phyloP scores from a whole-genome alignment of 306 rosid genomes.

The Vigna trinervia region DNA sequence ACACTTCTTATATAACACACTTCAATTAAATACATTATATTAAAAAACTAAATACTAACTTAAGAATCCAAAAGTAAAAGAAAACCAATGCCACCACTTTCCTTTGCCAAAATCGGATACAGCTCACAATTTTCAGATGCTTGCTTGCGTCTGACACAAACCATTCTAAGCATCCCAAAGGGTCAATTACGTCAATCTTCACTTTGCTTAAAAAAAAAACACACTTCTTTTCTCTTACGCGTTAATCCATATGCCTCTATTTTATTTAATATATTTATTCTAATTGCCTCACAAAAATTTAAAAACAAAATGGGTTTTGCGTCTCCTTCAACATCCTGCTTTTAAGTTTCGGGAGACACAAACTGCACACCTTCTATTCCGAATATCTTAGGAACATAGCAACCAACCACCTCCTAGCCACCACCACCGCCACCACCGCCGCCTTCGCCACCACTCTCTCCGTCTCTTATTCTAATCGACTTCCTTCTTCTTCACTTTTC shows the following conservation, averaged over 20 bases:
- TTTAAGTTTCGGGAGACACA: conserved; percentile 52
- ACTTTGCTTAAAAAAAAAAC: background rate
- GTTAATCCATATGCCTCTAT: background rate
- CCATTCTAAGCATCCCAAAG: conserved; percentile 27
- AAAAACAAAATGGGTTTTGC: conserved; percentile 39
- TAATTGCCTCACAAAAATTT: background rate
- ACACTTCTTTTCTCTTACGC: background rate
- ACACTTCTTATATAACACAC: conserved; percentile 6
- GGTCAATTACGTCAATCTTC: conserved; percentile 51
- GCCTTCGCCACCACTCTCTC: conserved; percentile 26
- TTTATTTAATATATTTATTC: background rate
- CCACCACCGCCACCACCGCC: conserved; percentile 19
- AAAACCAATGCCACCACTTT: conserved; percentile 36
- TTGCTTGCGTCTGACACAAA: conserved; percentile 74
- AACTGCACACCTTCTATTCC: conserved; percentile 57
- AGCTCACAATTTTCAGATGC: conserved; percentile 69
- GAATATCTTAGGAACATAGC: conserved; percentile 54
- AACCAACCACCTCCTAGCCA: conserved; percentile 35
- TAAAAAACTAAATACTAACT: background rate
- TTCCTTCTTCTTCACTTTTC: conserved; percentile 14
- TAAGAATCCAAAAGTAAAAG: conserved; percentile 6
- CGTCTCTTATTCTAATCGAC: conserved; percentile 21
- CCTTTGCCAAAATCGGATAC: conserved; percentile 56
- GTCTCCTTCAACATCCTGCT: conserved; percentile 56
- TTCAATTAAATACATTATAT: background rate